Evolutionary conservation across 306 rosid genomes (phyloP).

Genomic region (Quercus wislizeni): DNA sequence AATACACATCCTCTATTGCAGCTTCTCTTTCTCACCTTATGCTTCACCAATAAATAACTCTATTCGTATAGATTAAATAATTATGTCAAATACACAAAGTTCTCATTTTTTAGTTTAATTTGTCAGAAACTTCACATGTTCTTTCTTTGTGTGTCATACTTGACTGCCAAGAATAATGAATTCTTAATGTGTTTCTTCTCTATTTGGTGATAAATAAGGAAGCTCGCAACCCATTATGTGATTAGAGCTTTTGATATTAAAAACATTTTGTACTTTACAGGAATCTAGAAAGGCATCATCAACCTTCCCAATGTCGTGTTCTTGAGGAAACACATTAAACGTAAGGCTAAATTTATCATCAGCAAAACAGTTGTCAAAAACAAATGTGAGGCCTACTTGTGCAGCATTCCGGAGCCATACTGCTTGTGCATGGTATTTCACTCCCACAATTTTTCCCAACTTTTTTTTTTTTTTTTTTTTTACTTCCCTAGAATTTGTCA

Average conservation of each 20-base stretch:
- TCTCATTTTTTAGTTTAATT: conserved; percentile 2
- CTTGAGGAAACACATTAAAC: conserved; percentile 57
- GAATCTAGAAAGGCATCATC: conserved; percentile 84
- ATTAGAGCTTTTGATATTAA: conserved; percentile 84
- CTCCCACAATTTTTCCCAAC: background rate
- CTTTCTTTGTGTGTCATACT: no score
- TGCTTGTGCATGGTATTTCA: conserved; percentile 79
- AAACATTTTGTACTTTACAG: conserved; percentile 74
- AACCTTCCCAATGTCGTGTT: conserved; percentile 94
- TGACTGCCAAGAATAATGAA: no score
- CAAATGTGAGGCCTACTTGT: conserved; percentile 94
- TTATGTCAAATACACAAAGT: background rate
- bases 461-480: no score
- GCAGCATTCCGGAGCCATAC: conserved; percentile 93
- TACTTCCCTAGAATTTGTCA: no score
- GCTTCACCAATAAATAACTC: no score
- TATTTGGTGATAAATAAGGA: conserved; percentile 59
- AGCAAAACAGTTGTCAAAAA: conserved; percentile 93
- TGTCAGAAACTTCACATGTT: conserved; percentile 7
- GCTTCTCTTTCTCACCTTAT: no score
- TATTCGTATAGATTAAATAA: conserved; percentile 3
- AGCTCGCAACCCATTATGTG: conserved; percentile 93
- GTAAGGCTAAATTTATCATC: conserved; percentile 32
- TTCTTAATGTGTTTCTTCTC: conserved; percentile 9
- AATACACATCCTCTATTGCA: no score